These are phyloP conservation scores for Mycosarcoma mackinlayi DNA, from an alignment of 1,284 basidiomycete genomes.

Conservation along the genomic window DNA sequence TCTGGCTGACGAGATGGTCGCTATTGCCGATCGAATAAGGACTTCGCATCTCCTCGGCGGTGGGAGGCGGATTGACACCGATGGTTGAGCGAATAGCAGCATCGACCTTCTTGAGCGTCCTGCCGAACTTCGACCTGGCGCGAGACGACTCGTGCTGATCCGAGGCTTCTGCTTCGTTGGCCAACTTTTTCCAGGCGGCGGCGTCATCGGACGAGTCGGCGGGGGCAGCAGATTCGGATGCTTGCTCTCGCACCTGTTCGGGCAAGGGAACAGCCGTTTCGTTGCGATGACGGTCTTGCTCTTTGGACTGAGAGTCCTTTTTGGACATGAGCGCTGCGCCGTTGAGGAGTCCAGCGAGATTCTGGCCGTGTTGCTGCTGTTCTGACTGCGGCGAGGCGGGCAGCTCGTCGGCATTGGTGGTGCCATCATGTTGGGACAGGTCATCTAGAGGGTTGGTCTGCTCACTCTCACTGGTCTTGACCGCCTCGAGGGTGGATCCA, in stretches of 20 bases:
- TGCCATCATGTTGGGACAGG: no score
- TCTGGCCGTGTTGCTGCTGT: constrained; percentile 9
- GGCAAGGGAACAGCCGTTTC: constrained; percentile 6
- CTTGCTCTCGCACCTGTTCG: not conserved
- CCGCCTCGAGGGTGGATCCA: constrained; percentile 25
- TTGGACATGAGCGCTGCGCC: constrained; percentile 34
- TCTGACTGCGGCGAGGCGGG: not conserved
- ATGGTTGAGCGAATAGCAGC: constrained; percentile 29
- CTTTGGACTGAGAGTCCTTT: constrained; percentile 24
- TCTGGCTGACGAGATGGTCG: constrained; percentile 28
- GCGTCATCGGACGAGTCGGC: constrained; percentile 3
- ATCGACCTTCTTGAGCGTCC: constrained; percentile 37
- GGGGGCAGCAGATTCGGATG: not conserved
- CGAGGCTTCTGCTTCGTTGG: constrained; percentile 20
- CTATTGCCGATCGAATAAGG: constrained; percentile 40
- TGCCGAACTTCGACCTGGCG: constrained; percentile 14
- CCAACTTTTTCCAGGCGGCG: constrained; percentile 30
- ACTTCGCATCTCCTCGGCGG: constrained; percentile 24
- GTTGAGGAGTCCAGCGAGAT: constrained; percentile 28
- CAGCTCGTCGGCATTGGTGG: no score
- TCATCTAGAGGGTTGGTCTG: constrained; percentile 5
- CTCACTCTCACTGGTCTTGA: constrained; percentile 36
- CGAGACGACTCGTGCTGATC: constrained; percentile 25
- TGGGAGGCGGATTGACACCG: constrained; percentile 34
- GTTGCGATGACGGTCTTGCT: constrained; percentile 16